Conservation (phyloP, 23 red algal species). For the Gracilaria caudata region DNA sequence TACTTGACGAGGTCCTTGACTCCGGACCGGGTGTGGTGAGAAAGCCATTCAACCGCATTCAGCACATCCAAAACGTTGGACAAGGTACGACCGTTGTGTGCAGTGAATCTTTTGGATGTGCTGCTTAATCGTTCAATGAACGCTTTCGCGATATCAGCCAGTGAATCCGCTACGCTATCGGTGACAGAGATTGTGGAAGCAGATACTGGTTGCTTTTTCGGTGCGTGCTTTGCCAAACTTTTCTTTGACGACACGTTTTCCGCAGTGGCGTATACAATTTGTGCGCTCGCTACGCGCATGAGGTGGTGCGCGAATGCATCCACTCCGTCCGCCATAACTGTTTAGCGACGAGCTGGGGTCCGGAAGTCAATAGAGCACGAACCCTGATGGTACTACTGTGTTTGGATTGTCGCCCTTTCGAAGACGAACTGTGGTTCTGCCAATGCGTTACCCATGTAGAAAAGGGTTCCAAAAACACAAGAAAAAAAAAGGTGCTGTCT, state of each 20-base stretch:
- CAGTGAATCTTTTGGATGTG: neutral
- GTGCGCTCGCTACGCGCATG: constrained; percentile 51
- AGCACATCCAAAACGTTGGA: constrained; percentile 45
- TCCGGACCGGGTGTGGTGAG: constrained; percentile 9
- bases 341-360: neutral
- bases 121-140: constrained; percentile 39
- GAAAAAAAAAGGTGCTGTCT: too few relatives aligned
- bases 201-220: constrained; percentile 15
- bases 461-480: neutral
- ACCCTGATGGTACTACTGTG: neutral
- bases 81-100: constrained; percentile 26
- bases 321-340: constrained; percentile 16
- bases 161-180: constrained; percentile 45
- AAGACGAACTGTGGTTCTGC: too few relatives aligned
- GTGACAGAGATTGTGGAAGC: constrained; percentile 50
- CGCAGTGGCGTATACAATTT: constrained; percentile 66
- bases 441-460: neutral
- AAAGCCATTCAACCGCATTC: constrained; percentile 32
- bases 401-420: too few relatives aligned
- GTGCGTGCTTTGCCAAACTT: neutral
- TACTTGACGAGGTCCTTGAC: constrained; percentile 42
- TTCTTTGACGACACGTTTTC: constrained; percentile 38
- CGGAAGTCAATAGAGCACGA: neutral
- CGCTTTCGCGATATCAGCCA: constrained; percentile 61
- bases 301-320: constrained; percentile 32